These are phyloP conservation scores for Starmerella roubikii DNA, from an alignment of 805 yeast species.

Conservation along the genomic window DNA sequence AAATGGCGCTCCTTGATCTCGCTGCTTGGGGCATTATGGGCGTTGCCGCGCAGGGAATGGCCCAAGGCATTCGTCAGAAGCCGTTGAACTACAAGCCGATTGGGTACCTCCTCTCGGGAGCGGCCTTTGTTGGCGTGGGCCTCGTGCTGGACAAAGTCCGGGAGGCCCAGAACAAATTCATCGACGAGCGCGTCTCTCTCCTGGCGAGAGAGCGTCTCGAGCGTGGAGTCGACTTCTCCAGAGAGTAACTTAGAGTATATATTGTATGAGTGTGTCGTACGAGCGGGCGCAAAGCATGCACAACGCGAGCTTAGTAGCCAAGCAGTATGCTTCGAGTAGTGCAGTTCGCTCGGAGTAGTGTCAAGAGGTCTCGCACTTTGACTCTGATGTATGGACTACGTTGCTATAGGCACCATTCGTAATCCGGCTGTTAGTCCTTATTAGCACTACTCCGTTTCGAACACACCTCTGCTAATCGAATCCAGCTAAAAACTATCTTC, in stretches of 20 bases:
- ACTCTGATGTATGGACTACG: too few species aligned
- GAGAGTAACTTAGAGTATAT: slow-evolving; percentile 4
- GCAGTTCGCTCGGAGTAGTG: too few species aligned
- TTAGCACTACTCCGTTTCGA: too few species aligned
- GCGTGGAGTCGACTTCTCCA: slow-evolving; percentile 22
- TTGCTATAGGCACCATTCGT: too few species aligned
- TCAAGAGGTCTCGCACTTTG: too few species aligned
- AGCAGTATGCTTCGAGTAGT: too few species aligned
- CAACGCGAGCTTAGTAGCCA: too few species aligned
- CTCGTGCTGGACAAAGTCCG: slow-evolving; percentile 23
- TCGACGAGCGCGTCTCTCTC: slow-evolving; percentile 21
- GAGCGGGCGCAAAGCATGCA: too few species aligned
- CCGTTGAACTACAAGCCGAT: slow-evolving; percentile 26
- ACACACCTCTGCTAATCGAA: too few species aligned
- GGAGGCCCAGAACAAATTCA: slow-evolving; percentile 21
- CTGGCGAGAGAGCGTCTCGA: slow-evolving; percentile 21
- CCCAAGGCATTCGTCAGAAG: slow-evolving; percentile 27
- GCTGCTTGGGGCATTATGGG: slow-evolving; percentile 22
- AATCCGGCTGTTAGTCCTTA: too few species aligned
- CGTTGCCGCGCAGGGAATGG: slow-evolving; percentile 22
- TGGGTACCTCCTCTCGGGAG: slow-evolving; percentile 24
- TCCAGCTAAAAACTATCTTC: too few species aligned
- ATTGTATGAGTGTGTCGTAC: too few species aligned
- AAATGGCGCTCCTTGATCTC: slow-evolving; percentile 17
- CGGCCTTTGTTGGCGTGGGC: slow-evolving; percentile 26